Evolutionary conservation across 2,329 filamentous ascomycete species (phyloP).

Genomic region (Orbilia quercus): DNA sequence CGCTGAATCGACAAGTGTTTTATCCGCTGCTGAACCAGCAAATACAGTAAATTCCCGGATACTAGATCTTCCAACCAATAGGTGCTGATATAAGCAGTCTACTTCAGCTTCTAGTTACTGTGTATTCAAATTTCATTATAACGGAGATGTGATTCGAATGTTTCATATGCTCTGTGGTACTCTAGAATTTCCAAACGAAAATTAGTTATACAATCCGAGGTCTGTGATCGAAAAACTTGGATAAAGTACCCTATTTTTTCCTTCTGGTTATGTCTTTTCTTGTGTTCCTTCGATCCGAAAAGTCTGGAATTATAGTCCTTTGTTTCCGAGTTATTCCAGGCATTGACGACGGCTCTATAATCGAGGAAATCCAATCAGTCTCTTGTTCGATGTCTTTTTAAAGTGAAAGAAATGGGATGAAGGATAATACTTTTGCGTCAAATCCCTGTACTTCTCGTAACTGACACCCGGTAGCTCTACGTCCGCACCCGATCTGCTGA

Average conservation of each 20-base stretch:
- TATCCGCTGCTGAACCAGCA: too few relatives aligned
- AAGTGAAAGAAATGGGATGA: neutral
- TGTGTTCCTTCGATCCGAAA: slow-evolving; percentile 6
- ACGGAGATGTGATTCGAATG: too few relatives aligned
- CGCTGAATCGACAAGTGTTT: too few relatives aligned
- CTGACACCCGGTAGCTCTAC: slow-evolving; percentile 40
- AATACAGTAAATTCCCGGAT: too few relatives aligned
- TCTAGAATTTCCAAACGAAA: neutral
- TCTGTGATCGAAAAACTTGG: too few relatives aligned
- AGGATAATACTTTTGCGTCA: slow-evolving; percentile 45
- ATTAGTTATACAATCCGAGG: neutral
- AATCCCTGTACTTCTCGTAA: slow-evolving; percentile 50
- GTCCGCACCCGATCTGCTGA: slow-evolving; percentile 40
- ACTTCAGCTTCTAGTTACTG: too few relatives aligned
- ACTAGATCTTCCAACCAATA: too few relatives aligned
- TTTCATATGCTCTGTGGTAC: slow-evolving; percentile 6
- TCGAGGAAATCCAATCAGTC: too few relatives aligned
- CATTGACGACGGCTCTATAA: slow-evolving; percentile 38
- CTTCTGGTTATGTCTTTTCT: neutral
- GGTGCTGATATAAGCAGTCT: too few relatives aligned
- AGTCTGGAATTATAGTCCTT: slow-evolving; percentile 39
- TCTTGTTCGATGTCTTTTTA: too few relatives aligned
- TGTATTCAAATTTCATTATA: too few relatives aligned
- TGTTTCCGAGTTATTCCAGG: slow-evolving; percentile 52
- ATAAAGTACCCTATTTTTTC: neutral